A percentile compares a stretch with the other conserved stretches of the same genome.
Evolutionary conservation across 345 rosid genomes (phyloP).

Genomic region (Litchi chinensis): DNA sequence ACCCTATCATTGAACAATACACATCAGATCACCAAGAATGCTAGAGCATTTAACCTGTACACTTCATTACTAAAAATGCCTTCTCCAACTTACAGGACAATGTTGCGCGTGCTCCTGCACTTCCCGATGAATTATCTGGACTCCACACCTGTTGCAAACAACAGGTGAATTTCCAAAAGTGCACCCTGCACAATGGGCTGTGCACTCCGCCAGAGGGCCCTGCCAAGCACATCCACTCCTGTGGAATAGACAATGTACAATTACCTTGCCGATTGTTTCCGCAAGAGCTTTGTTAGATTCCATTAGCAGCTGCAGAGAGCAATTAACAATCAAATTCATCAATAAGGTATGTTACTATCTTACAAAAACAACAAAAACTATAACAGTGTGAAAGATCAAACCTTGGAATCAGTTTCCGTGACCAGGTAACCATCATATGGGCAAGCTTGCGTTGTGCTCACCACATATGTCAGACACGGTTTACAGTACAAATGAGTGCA

Average conservation of each 20-base stretch:
- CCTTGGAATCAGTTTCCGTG: conserved; percentile 86
- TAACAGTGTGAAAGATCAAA: conserved; percentile 13
- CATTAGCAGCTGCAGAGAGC: conserved; percentile 57
- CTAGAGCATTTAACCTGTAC: not conserved
- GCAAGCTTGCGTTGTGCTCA: conserved; percentile 69
- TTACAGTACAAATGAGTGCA: conserved; percentile 85
- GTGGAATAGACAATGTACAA: conserved; percentile 65
- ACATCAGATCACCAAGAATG: conserved; percentile 12
- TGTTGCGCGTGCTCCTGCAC: conserved; percentile 75
- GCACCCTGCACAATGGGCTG: conserved; percentile 72
- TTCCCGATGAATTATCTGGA: conserved; percentile 65
- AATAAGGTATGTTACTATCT: conserved; percentile 7
- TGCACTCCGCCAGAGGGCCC: conserved; percentile 65
- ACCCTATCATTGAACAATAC: conserved; percentile 40
- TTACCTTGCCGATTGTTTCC: conserved; percentile 62
- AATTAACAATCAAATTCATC: conserved; percentile 1
- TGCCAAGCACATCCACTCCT: conserved; percentile 91
- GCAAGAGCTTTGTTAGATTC: conserved; percentile 68
- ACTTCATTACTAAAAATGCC: not conserved
- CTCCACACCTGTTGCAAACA: conserved; percentile 66
- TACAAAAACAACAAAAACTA: not conserved
- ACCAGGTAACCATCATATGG: conserved; percentile 85
- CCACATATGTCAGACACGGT: conserved; percentile 63
- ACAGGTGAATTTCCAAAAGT: conserved; percentile 74
- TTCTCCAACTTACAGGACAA: conserved; percentile 66